Evolutionary conservation across 441 rosid genomes (phyloP), one percentile per base, ranked within the genome.

Genomic region (Geranium incanum): DNA sequence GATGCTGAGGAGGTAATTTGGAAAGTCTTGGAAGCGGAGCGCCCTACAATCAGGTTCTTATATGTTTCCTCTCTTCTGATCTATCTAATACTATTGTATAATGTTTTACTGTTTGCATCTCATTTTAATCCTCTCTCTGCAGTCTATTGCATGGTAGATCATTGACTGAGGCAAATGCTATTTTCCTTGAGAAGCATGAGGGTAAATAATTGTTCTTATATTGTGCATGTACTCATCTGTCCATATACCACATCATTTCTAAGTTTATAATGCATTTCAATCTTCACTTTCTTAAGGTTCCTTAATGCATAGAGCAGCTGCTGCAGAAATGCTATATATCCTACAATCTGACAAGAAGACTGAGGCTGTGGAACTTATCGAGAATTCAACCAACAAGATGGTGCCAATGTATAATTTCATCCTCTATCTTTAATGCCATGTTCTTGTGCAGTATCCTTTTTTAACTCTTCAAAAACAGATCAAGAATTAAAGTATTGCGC

Each of bases 251-350:
- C 36, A n/a, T 70, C 68, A 21, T 12, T 50, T 60, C 52, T 45
- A 45, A 45, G 12, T 45, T 0, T 76, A 39, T 68, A 68, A 15
- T 70, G n/a, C 11, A 59, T 2, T 59, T 59, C 33, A 69, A 69
- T 71, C 28, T 70, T 43, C 41, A 38, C 62, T 59, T 77, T 37
- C 69, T 66, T 75, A 88, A 95, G 99, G 82, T 83, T 93, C 97
- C 62, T 88, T 95, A 88, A 87, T 86, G 94, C 99, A 95, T 84
- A 95, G 97, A 81, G 94, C 88, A 64, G 97, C 98, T 59, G 95
- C 82, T 72, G 97, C 99, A 19, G 98, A 95, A 83, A 93, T 93
- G 97, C 67, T 91, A 23, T 77, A 63, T 78, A 78, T 86, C 69
- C 82, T 95, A 77, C 96, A 90, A 78, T 87, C 94, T 55, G 79